A percentile compares a stretch with the other conserved stretches of the same genome.
Conservation (phyloP, 1,139 yeast species). For the Yamadazyma taylorii region DNA sequence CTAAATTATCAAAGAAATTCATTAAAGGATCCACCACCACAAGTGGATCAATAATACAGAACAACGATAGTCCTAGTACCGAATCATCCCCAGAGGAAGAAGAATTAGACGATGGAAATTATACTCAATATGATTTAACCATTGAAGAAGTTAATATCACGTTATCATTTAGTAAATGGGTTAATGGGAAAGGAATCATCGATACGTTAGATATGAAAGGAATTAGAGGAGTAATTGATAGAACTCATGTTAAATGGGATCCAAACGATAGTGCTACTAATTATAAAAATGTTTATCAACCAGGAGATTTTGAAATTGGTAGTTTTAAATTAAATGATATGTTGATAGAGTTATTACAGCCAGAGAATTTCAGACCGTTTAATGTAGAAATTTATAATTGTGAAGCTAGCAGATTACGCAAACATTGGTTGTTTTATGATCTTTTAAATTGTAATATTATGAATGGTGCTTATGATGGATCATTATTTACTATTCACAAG, state of each 20-base stretch:
- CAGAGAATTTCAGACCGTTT: slow-evolving; percentile 77
- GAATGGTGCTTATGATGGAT: slow-evolving; percentile 91
- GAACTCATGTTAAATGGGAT: slow-evolving; percentile 84
- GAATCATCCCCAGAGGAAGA: slow-evolving; percentile 16
- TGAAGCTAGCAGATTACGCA: slow-evolving; percentile 74
- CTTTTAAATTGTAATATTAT: slow-evolving; percentile 79
- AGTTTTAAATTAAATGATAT: slow-evolving; percentile 82
- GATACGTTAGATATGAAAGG: slow-evolving; percentile 84
- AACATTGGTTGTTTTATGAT: slow-evolving; percentile 92
- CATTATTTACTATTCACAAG: slow-evolving; percentile 87
- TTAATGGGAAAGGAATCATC: slow-evolving; percentile 84
- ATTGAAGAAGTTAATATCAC: slow-evolving; percentile 84
- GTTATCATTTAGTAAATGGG: slow-evolving; percentile 80
- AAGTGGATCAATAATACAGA: too few species aligned
- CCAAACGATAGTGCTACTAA: slow-evolving; percentile 80
- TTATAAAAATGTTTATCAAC: slow-evolving; percentile 68
- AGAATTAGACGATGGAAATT: slow-evolving; percentile 75
- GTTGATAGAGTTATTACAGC: slow-evolving; percentile 77
- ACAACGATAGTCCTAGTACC: slow-evolving; percentile 21
- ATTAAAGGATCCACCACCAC: slow-evolving; percentile 58
- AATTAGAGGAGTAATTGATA: slow-evolving; percentile 84
- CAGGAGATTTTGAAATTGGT: slow-evolving; percentile 93
- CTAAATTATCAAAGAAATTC: slow-evolving; percentile 53
- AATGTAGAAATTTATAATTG: slow-evolving; percentile 84
- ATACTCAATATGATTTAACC: slow-evolving; percentile 90